Evolutionary conservation across 805 yeast species (phyloP).

Genomic region (Scheffersomyces amazonensis): DNA sequence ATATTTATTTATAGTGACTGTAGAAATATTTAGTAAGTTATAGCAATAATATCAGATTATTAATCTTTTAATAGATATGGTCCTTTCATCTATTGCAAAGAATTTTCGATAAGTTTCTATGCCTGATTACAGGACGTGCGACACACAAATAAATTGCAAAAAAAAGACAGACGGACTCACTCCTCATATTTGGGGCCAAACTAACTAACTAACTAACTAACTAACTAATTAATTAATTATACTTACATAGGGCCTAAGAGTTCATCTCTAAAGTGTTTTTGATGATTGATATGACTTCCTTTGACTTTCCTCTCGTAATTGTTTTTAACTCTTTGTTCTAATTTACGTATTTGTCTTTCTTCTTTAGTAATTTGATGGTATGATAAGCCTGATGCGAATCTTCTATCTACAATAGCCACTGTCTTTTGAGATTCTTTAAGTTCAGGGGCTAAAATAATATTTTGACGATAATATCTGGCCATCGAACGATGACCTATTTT

Average conservation of each 20-base stretch:
- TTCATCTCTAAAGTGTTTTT: conserved; percentile 38
- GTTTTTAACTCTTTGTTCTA: conserved; percentile 21
- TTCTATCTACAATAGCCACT: conserved; percentile 71
- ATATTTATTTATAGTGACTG: too few species aligned
- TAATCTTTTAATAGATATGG: too few species aligned
- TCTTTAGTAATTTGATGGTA: conserved; percentile 25
- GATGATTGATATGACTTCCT: conserved; percentile 26
- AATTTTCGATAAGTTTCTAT: conserved; percentile 15
- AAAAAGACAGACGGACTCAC: too few species aligned
- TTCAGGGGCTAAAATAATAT: conserved; percentile 23
- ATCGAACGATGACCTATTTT: conserved; percentile 80
- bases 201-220: too few species aligned
- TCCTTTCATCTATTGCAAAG: too few species aligned
- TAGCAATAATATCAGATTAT: too few species aligned
- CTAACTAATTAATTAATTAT: too few species aligned
- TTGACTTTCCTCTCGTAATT: conserved; percentile 22
- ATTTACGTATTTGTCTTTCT: conserved; percentile 25
- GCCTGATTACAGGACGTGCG: conserved; percentile 5
- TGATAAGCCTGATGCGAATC: conserved; percentile 38
- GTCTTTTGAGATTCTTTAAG: conserved; percentile 65
- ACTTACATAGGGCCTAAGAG: conserved; percentile 21
- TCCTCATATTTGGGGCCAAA: too few species aligned
- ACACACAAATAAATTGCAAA: background rate
- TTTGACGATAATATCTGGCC: conserved; percentile 69
- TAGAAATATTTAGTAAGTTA: too few species aligned